phyloP scores from a whole-genome alignment of 331 rosid genomes.

The Ulmus americana region DNA sequence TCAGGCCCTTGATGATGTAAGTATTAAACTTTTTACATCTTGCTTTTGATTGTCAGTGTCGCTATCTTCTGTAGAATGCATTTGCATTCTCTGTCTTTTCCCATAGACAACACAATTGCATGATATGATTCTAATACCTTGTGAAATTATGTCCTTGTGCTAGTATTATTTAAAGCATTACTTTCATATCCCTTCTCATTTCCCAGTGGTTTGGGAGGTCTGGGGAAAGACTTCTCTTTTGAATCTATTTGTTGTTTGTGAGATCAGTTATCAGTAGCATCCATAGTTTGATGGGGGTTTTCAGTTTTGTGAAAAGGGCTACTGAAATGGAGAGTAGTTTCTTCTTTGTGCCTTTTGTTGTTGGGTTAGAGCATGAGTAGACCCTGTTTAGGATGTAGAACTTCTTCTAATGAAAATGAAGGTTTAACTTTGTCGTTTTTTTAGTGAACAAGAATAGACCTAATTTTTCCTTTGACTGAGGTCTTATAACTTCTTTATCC shows the following conservation, averaged over 20 bases:
- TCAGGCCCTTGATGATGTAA: slow-evolving; percentile 84
- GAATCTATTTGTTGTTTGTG: too few relatives aligned
- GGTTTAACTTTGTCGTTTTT: too few relatives aligned
- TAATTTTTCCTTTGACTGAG: neutral
- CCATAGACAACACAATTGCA: neutral
- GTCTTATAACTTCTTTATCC: neutral
- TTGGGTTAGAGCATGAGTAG: neutral
- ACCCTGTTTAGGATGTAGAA: neutral
- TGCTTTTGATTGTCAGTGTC: slow-evolving; percentile 23
- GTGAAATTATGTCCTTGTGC: too few relatives aligned
- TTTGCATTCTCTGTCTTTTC: neutral
- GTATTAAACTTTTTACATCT: slow-evolving; percentile 13
- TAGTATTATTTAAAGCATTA: too few relatives aligned
- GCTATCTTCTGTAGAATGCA: slow-evolving; percentile 5
- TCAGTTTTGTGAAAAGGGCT: too few relatives aligned
- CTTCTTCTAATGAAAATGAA: neutral
- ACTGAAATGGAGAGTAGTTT: neutral
- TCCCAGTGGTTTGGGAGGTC: too few relatives aligned
- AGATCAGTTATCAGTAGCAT: too few relatives aligned
- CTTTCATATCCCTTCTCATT: too few relatives aligned
- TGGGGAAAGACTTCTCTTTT: too few relatives aligned
- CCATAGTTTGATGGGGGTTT: too few relatives aligned
- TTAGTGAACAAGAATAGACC: neutral
- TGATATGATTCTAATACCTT: neutral
- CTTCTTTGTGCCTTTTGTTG: neutral